Evolutionary conservation across 225 moss, liverwort and hornwort species (phyloP), one percentile per base, ranked within the genome.

Genomic region (Pseudisothecium myosuroides): DNA sequence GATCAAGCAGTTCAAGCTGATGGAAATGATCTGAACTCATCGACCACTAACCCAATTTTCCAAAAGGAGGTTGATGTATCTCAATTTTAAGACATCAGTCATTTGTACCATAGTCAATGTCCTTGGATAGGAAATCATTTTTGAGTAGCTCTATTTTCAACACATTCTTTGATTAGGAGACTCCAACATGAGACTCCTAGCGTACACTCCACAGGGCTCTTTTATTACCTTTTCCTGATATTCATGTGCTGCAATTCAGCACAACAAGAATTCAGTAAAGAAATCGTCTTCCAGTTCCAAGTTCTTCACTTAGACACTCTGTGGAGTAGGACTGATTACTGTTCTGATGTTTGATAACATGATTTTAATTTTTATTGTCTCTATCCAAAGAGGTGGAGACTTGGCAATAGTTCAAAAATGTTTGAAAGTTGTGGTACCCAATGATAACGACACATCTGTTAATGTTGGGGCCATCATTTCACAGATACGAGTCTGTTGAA

Each of bases 1-100:
- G 96, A 95, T 76, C 91, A 93, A 79, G 96, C 95, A 82, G 94
- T 90, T 85, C 90, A 87, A 85, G 76, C 84, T 76, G 87, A 91
- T 76, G 60, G 62, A 55, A 58, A 49, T 64, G 32, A 62, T 58
- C 56, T 90, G n/a, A 55, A 76, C 49, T 82, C 80, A 23, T 83
- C 63, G 41, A 43, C 61, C 28, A 52, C 31, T 5, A 83, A 58
- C 28, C 82, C 85, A 81, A 55, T 85, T 85, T 91, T 90, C 50
- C 71, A 64, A 39, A 54, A 85, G 63, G 69, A 76, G 56, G 69
- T 69, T 34, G 71, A 87, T 24, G 39, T 11, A 67, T 41, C 49
- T 80, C 37, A 20, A 36, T 41, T 75, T 54, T 21, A 90, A 86
- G 90, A 43, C 39, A 55, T 56, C 54, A 50, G 78, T 84, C 83